Conservation (phyloP, 2,329 filamentous ascomycete species). For the Huntiella abstrusa region DNA sequence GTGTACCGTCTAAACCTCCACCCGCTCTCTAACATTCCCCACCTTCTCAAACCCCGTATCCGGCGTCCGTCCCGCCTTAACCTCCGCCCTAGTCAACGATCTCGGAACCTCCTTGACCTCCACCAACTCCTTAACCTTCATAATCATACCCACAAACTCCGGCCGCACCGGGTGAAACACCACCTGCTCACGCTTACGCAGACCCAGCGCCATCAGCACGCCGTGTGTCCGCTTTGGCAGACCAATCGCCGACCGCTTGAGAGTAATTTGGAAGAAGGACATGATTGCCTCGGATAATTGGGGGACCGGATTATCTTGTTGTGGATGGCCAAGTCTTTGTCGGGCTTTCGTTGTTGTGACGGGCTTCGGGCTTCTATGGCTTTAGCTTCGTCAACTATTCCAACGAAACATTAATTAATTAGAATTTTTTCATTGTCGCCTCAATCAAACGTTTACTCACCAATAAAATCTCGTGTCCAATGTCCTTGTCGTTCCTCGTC, state of each 20-base stretch:
- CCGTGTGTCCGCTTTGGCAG: conserved; percentile 62
- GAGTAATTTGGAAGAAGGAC: conserved; percentile 79
- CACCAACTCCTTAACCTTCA: conserved; percentile 86
- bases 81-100: conserved; percentile 43
- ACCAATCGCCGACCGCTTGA: conserved; percentile 77
- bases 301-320: not conserved
- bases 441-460: not conserved
- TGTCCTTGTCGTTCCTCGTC: no score
- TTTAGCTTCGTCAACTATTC: no score
- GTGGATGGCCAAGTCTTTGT: not conserved
- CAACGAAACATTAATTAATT: no score
- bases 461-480: no score
- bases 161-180: conserved; percentile 76
- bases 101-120: conserved; percentile 58
- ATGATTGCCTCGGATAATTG: conserved; percentile 22
- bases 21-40: conserved; percentile 22
- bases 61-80: conserved; percentile 53
- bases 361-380: no score
- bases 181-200: conserved; percentile 66
- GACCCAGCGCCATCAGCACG: conserved; percentile 67
- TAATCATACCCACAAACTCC: conserved; percentile 73
- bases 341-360: no score
- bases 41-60: conserved; percentile 70
- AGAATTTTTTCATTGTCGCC: not conserved
- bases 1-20: not conserved